A percentile compares a stretch with the other conserved stretches of the same genome.
These are phyloP conservation scores for Penicillium hesseltinei DNA, from an alignment of 2,329 filamentous ascomycete species.

Conservation along the genomic window DNA sequence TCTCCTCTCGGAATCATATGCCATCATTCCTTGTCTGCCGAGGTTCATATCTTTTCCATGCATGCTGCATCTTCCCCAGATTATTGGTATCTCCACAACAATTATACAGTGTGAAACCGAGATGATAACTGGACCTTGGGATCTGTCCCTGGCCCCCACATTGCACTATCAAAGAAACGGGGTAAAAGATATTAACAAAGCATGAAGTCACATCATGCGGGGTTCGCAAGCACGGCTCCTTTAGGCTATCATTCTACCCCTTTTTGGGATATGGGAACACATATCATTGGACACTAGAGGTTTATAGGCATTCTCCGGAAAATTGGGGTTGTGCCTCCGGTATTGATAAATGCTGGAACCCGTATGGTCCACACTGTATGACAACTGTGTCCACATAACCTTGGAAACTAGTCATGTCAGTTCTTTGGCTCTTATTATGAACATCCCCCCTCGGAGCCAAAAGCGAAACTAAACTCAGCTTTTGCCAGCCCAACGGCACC, in stretches of 20 bases:
- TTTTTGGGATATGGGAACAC: not conserved
- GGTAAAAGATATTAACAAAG: not conserved
- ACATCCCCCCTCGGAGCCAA: not conserved
- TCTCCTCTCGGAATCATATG: constrained; percentile 1
- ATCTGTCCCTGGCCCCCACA: not conserved
- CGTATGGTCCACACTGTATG: not conserved
- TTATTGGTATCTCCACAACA: not conserved
- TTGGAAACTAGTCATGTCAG: too few relatives aligned
- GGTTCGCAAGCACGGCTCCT: constrained; percentile 6
- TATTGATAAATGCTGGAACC: not conserved
- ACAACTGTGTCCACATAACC: not conserved
- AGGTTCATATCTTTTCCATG: not conserved
- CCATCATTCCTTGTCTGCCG: not conserved
- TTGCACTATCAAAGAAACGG: not conserved
- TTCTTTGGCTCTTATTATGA: not conserved
- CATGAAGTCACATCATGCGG: constrained; percentile 5
- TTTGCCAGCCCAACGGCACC: constrained; percentile 20
- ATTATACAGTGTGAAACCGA: constrained; percentile 1
- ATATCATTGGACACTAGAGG: not conserved
- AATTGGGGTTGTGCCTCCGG: not conserved
- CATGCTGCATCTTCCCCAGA: not conserved
- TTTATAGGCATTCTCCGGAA: not conserved
- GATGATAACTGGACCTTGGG: not conserved
- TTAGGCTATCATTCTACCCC: not conserved
- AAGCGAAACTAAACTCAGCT: not conserved